phyloP scores from a whole-genome alignment of 495 filamentous ascomycete genomes.

The Mytilinidion resinicola region DNA sequence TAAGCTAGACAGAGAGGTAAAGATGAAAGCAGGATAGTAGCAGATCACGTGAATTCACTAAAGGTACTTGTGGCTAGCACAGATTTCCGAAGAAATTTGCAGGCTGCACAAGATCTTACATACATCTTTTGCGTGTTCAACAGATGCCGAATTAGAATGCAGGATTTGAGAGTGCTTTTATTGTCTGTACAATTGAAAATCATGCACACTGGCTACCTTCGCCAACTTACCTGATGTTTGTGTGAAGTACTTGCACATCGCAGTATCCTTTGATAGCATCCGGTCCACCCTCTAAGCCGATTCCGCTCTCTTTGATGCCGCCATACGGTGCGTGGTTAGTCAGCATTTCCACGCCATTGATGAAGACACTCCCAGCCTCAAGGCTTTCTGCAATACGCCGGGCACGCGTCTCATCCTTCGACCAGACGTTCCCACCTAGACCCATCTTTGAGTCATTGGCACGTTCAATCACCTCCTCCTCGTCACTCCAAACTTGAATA shows the following conservation, averaged over 20 bases:
- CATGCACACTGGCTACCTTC: no score
- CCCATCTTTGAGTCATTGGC: slow-evolving; percentile 41
- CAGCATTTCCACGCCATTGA: background rate
- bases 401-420: background rate
- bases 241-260: background rate
- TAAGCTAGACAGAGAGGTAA: no score
- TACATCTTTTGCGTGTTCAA: no score
- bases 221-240: no score
- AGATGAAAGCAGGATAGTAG: no score
- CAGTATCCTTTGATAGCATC: background rate
- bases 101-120: no score
- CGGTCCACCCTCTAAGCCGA: background rate
- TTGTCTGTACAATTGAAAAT: no score
- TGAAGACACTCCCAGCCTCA: background rate
- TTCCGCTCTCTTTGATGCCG: background rate
- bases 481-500: slow-evolving; percentile 44
- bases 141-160: no score
- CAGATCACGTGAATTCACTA: no score
- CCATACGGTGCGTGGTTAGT: background rate
- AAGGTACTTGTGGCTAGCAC: no score
- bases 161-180: no score
- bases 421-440: background rate
- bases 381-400: background rate
- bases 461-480: slow-evolving; percentile 45
- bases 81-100: no score